Base-by-base conservation (phyloP, 2,329 filamentous ascomycete genomes). In the Colletotrichum eleusines region DNA sequence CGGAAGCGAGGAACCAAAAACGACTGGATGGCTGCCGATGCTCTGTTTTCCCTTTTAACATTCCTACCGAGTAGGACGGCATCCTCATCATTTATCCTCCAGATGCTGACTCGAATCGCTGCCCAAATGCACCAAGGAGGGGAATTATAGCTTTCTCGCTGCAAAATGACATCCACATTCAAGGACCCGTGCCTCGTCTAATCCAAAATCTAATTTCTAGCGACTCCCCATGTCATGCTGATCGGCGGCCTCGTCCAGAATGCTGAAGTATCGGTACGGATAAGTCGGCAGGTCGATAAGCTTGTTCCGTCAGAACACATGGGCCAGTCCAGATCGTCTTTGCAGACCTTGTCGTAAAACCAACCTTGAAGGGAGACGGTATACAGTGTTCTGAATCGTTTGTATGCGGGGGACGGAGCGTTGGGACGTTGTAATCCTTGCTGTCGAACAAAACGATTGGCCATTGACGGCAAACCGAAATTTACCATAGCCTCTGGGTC, bases 211-310 rank as follows among this genome's bases (percentile, higher is more conserved):
- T 33, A 63, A 53, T 63, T 59, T 59, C 58, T 71, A 63, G 68
- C 64, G 68, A 71, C 44, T 9, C 54, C 28, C 2, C 69, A 53
- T 71, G 69, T 63, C 69, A 69, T 59, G 40, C 23, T 71, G 64
- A 69, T 71, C 69, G 64, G 64, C 69, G 69, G 64, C 69, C 59
- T 63, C 44, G 54, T 55, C 53, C 57, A 57, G 35, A 60, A 26
- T 23, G 28, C 28, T 12, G 26, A 14, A 50, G 44, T n/a, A n/a
- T n/a, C n/a, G n/a, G n/a, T n/a, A n/a, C n/a, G n/a, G 20, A 51
- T 54, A 31, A 42, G 62, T 61, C 31, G 3, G 63, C 55, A 28
- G 54, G 48, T 60, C 33, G 40, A 31, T 23, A 48, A 63, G 48
- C 48, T 20, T 61, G 33, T 60, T 54, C 31, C 31, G 16, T 38